These are phyloP conservation scores for Fonsecaea erecta DNA, from an alignment of 2,329 filamentous ascomycete genomes.

Conservation along the genomic window DNA sequence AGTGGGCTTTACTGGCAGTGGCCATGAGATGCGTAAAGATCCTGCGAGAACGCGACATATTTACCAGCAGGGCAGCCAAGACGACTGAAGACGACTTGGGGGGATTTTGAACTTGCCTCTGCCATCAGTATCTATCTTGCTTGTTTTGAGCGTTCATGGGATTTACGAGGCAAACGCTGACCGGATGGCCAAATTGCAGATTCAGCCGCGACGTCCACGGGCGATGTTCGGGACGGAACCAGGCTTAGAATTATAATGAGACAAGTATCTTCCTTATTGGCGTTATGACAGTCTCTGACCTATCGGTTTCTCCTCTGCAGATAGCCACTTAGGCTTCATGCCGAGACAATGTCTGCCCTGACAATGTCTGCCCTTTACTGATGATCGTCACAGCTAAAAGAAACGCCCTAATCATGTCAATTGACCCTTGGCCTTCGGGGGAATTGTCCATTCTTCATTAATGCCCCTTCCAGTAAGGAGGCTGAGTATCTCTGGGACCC, in stretches of 20 bases:
- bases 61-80: conserved; percentile 75
- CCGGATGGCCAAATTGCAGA: conserved; percentile 29
- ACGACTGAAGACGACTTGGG: conserved; percentile 33
- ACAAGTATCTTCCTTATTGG: conserved; percentile 32
- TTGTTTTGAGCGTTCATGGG: conserved; percentile 25
- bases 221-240: conserved; percentile 2
- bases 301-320: conserved; percentile 20
- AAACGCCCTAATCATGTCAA: neutral
- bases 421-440: neutral
- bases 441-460: neutral
- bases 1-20: conserved; percentile 97
- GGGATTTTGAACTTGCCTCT: neutral
- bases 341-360: conserved; percentile 1
- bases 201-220: conserved; percentile 13
- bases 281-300: conserved; percentile 26
- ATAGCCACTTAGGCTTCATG: conserved; percentile 6
- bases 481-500: neutral
- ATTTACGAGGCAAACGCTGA: conserved; percentile 28
- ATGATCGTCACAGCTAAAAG: neutral
- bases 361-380: neutral
- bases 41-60: conserved; percentile 79
- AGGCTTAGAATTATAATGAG: conserved; percentile 12
- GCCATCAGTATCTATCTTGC: conserved; percentile 15
- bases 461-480: neutral
- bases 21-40: conserved; percentile 95